These are phyloP conservation scores for Penicillium sp. DNA, from an alignment of 2,329 filamentous ascomycete genomes.

Conservation along the genomic window DNA sequence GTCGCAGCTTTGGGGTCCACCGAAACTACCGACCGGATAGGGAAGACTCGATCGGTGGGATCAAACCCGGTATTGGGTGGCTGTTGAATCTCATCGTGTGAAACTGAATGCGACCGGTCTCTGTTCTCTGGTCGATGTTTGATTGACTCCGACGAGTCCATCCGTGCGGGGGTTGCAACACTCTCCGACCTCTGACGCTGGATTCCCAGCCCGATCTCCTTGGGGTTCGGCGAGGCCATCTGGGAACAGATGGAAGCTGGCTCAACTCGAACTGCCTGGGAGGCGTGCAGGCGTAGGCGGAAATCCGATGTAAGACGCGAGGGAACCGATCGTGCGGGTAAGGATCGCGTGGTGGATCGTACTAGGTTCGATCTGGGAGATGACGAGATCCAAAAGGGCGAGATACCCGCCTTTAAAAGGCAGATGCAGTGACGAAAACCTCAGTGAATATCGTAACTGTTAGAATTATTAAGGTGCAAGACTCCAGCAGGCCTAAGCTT, in stretches of 20 bases:
- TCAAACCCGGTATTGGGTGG: conserved; percentile 14
- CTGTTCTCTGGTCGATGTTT: conserved; percentile 6
- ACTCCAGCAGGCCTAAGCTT: background rate
- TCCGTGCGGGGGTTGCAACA: background rate
- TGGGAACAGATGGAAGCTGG: background rate
- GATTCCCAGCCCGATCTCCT: conserved; percentile 3
- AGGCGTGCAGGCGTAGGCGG: too few relatives aligned
- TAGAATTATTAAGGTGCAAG: background rate
- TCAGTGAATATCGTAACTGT: background rate
- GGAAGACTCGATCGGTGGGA: conserved; percentile 68
- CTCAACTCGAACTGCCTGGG: background rate
- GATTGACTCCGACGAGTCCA: background rate
- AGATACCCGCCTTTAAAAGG: background rate
- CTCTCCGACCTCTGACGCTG: conserved; percentile 14
- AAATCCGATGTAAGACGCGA: background rate
- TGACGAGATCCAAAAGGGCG: background rate
- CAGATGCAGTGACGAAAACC: background rate
- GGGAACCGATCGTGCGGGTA: background rate
- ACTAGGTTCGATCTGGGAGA: background rate
- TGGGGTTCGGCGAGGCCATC: conserved; percentile 10
- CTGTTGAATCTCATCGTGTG: conserved; percentile 6
- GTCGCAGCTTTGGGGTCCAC: conserved; percentile 55
- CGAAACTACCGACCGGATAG: conserved; percentile 77
- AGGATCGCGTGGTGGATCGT: background rate
- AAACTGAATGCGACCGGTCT: conserved; percentile 21